These are phyloP conservation scores for Hypoxylon sp. DNA, from an alignment of 2,329 filamentous ascomycete species.

Conservation along the genomic window DNA sequence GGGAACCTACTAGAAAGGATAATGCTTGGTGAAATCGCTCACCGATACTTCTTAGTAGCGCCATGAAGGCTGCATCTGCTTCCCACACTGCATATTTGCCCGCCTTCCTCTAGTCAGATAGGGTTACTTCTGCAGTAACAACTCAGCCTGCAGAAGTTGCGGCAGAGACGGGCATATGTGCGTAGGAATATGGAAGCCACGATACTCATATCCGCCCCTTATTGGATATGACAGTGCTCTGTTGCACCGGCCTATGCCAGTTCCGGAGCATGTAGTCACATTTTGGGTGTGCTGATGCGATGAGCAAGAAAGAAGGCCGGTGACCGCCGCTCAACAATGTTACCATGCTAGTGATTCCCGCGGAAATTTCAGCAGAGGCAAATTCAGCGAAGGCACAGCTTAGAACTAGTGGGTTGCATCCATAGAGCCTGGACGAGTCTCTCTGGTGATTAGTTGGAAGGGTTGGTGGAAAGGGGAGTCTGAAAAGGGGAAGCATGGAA, in stretches of 20 bases:
- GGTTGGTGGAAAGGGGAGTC: neutral
- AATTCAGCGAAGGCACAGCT: neutral
- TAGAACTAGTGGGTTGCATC: neutral
- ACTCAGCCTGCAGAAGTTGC: constrained; percentile 26
- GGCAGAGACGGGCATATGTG: constrained; percentile 11
- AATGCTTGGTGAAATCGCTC: constrained; percentile 1
- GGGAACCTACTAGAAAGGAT: constrained; percentile 11
- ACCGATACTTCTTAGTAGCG: constrained; percentile 2
- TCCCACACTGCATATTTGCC: constrained; percentile 9
- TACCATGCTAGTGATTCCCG: constrained; percentile 2
- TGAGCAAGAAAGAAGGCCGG: constrained; percentile 17
- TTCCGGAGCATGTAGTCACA: neutral
- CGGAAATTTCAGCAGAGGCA: neutral
- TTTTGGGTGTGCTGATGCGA: constrained; percentile 9
- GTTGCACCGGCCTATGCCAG: constrained; percentile 3
- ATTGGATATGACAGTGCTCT: constrained; percentile 1
- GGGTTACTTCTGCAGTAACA: constrained; percentile 23
- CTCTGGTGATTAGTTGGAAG: neutral
- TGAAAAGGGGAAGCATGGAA: neutral
- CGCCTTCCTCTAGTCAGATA: neutral
- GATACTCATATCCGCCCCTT: neutral
- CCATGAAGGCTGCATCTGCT: constrained; percentile 1
- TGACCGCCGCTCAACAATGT: neutral
- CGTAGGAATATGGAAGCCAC: constrained; percentile 4
- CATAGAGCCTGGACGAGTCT: neutral